Percentiles rank a stretch among this genome's conserved stretches.
Evolutionary conservation across 352 stramenopile species (phyloP).

Genomic region (Peronospora destructor): DNA sequence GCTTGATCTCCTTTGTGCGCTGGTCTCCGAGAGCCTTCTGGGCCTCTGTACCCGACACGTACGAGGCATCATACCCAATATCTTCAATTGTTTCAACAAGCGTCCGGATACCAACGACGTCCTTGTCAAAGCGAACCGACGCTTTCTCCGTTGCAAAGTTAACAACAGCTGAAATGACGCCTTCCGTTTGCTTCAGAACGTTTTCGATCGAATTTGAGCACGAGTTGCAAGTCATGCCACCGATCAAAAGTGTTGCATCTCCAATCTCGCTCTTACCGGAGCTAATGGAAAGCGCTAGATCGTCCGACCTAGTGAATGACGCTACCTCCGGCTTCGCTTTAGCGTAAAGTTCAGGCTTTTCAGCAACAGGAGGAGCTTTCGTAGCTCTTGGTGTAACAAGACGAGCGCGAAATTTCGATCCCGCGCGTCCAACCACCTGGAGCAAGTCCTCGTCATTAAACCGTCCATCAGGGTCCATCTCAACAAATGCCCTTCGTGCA

Average conservation of each 20-base stretch:
- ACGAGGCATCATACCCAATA: slow-evolving; percentile 86
- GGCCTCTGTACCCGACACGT: slow-evolving; percentile 52
- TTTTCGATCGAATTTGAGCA: slow-evolving; percentile 88
- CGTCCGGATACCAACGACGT: slow-evolving; percentile 66
- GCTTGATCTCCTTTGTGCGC: slow-evolving; percentile 64
- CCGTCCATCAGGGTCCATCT: slow-evolving; percentile 48
- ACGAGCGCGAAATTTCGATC: slow-evolving; percentile 23
- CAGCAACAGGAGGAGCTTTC: neutral
- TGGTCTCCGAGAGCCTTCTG: slow-evolving; percentile 81
- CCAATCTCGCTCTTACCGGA: slow-evolving; percentile 52
- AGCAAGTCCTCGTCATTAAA: slow-evolving; percentile 62
- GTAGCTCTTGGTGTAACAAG: slow-evolving; percentile 11
- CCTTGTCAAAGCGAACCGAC: slow-evolving; percentile 66
- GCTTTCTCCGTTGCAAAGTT: slow-evolving; percentile 86
- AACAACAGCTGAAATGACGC: slow-evolving; percentile 73
- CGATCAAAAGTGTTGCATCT: slow-evolving; percentile 60
- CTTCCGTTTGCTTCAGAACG: slow-evolving; percentile 65
- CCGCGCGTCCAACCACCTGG: slow-evolving; percentile 31
- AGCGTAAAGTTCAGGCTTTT: slow-evolving; percentile 2
- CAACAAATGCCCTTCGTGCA: slow-evolving; percentile 47
- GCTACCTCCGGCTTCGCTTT: slow-evolving; percentile 9
- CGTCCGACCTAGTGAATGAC: slow-evolving; percentile 12
- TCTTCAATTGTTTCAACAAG: slow-evolving; percentile 85
- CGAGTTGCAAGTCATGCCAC: slow-evolving; percentile 90
- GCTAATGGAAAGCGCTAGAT: slow-evolving; percentile 36